phyloP scores from a whole-genome alignment of 129 eudicot species.

The Silybum marianum region DNA sequence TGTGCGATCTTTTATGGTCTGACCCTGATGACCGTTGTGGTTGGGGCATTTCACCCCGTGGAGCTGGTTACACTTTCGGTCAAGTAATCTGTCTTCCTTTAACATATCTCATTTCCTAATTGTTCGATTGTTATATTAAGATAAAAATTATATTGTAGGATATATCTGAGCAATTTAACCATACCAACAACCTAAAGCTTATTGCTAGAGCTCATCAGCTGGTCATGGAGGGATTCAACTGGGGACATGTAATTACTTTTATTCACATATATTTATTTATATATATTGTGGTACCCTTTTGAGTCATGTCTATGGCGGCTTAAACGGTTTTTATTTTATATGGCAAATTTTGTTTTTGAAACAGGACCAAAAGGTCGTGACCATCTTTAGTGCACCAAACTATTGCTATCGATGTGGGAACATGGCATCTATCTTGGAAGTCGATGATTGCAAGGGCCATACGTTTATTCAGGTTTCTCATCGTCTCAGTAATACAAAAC shows the following conservation, averaged over 20 bases:
- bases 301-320: background rate
- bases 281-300: slow-evolving; percentile 23
- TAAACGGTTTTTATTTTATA: background rate
- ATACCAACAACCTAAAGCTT: slow-evolving; percentile 75
- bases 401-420: slow-evolving; percentile 95
- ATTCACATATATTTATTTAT: background rate
- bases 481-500: background rate
- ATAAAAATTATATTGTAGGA: slow-evolving; percentile 49
- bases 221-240: slow-evolving; percentile 97
- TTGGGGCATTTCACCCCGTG: slow-evolving; percentile 97
- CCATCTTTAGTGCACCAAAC: slow-evolving; percentile 93
- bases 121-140: background rate
- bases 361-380: slow-evolving; percentile 96
- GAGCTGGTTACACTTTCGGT: slow-evolving; percentile 97
- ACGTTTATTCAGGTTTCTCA: slow-evolving; percentile 75
- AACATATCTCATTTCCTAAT: background rate
- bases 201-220: slow-evolving; percentile 97
- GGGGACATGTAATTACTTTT: slow-evolving; percentile 72
- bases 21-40: slow-evolving; percentile 99
- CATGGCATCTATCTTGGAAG: slow-evolving; percentile 96
- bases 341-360: background rate
- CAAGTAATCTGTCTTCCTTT: slow-evolving; percentile 48
- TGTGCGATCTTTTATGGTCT: slow-evolving; percentile 97
- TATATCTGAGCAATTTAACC: slow-evolving; percentile 90
- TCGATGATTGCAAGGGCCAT: slow-evolving; percentile 89